Percentiles rank a stretch among this genome's conserved stretches.
phyloP scores from a whole-genome alignment of 2,329 filamentous ascomycete genomes.

The Exophiala spinifera region DNA sequence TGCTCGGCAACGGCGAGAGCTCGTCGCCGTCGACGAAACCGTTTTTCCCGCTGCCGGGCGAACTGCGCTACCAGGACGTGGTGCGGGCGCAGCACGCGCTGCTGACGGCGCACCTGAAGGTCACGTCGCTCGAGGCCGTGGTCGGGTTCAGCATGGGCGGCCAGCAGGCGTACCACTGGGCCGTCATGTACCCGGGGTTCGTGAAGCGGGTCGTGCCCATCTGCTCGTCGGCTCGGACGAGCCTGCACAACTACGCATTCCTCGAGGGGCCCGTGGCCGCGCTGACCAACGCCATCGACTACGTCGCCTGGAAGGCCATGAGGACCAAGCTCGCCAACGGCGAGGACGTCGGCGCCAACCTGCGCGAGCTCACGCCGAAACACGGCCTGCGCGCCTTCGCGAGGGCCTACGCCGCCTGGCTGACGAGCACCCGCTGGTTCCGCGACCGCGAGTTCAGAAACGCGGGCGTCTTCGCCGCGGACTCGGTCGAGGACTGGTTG shows the following conservation, averaged over 20 bases:
- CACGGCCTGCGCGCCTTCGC: constrained; percentile 47
- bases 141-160: constrained; percentile 53
- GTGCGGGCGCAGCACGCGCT: constrained; percentile 44
- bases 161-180: constrained; percentile 50
- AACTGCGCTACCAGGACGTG: constrained; percentile 44
- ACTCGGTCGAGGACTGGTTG: constrained; percentile 39
- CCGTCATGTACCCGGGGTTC: constrained; percentile 43
- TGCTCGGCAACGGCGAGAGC: constrained; percentile 50
- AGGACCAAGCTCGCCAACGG: constrained; percentile 23
- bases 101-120: constrained; percentile 36
- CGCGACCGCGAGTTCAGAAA: constrained; percentile 40
- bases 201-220: constrained; percentile 43
- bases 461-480: constrained; percentile 31
- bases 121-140: constrained; percentile 40
- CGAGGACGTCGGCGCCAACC: constrained; percentile 31
- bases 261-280: constrained; percentile 47
- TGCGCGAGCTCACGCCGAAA: constrained; percentile 31
- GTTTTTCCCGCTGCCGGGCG: constrained; percentile 36
- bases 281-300: constrained; percentile 42
- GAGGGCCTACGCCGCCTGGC: constrained; percentile 47
- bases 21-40: constrained; percentile 46
- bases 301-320: constrained; percentile 31
- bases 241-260: constrained; percentile 48
- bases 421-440: constrained; percentile 49
- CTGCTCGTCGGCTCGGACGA: constrained; percentile 47